Base-by-base conservation (phyloP, 176 grass and related monocot genomes). In the Miscanthus lutarioriparius region DNA sequence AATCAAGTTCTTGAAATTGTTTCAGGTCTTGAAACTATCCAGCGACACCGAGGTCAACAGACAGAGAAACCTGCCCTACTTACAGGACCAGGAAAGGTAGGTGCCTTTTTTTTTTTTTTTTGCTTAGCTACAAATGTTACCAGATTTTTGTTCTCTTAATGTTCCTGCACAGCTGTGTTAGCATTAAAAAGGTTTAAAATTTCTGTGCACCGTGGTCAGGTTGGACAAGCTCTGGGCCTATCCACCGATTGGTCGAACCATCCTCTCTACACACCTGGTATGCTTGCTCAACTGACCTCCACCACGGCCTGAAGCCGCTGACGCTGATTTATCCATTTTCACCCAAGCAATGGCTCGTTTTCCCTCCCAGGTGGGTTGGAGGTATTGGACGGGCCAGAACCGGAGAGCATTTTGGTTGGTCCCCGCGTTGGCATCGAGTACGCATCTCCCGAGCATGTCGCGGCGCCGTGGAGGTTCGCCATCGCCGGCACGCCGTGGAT, bases 11-110 rank as follows among this genome's bases (percentile, higher is more conserved):
- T 72, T 67, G 54, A 64, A 75, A 77, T 63, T 43, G 1, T 62
- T 90, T 36, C 35, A 98, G 96, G 96, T 54, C 48, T 98, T 56
- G 89, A 86, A 47, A 80, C 49, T 20, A 93, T 98, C 84, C 89
- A 98, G 81, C 83, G 90, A 36, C 88, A 93, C 38, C 83, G 96
- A 38, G 74, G 89, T 11, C 93, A 93, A 68, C 90, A 92, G 45
- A 95, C 93, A 1, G 91, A 98, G 66, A 98, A 98, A 43, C 93
- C 96, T 4, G 20, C 89, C 70, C 88, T 98, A 85, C 87, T 98
- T 59, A 91, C 92, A 22, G 96, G 96, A 36, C 96, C 96, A 81
- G 96, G 96, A 78, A 98, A 98, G 89, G 96, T 95, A 19, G 75
- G 19, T 22, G 28, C 58, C 4, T 4, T 2, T 40, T 40, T n/a